phyloP scores from a whole-genome alignment of 768 basidiomycete species.

The Suillus weaverae region DNA sequence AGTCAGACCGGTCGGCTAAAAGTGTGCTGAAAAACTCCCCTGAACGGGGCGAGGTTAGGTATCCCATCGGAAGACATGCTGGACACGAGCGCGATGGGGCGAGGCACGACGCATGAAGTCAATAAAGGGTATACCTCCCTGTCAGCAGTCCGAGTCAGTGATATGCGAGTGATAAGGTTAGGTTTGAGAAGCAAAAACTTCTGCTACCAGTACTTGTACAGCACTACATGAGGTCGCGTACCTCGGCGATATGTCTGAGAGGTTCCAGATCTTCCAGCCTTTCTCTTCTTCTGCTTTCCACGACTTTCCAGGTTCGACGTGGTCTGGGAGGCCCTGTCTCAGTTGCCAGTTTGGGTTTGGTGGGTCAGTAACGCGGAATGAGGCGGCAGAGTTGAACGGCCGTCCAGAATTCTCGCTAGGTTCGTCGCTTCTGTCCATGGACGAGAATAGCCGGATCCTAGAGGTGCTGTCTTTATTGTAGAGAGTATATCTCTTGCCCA shows the following conservation, averaged over 20 bases:
- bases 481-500: too few species aligned
- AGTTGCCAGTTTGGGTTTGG: slow-evolving; percentile 46
- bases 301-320: slow-evolving; percentile 19
- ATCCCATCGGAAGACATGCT: slow-evolving; percentile 50
- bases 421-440: neutral
- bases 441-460: slow-evolving; percentile 8
- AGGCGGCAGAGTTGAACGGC: slow-evolving; percentile 21
- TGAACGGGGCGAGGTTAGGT: slow-evolving; percentile 68
- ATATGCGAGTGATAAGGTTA: slow-evolving; percentile 19
- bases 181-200: slow-evolving; percentile 13
- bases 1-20: slow-evolving; percentile 1
- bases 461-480: neutral
- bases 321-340: slow-evolving; percentile 37
- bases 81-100: slow-evolving; percentile 70
- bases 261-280: slow-evolving; percentile 44
- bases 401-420: slow-evolving; percentile 13
- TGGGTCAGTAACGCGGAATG: slow-evolving; percentile 37
- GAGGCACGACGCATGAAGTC: slow-evolving; percentile 59
- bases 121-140: slow-evolving; percentile 49
- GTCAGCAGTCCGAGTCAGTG: slow-evolving; percentile 22
- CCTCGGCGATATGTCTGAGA: slow-evolving; percentile 35
- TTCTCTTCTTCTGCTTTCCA: slow-evolving; percentile 35
- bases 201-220: neutral
- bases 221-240: slow-evolving; percentile 15
- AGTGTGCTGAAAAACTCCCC: slow-evolving; percentile 36